Evolutionary conservation across 306 rosid genomes (phyloP).

Genomic region (Vachellia pachyceras): DNA sequence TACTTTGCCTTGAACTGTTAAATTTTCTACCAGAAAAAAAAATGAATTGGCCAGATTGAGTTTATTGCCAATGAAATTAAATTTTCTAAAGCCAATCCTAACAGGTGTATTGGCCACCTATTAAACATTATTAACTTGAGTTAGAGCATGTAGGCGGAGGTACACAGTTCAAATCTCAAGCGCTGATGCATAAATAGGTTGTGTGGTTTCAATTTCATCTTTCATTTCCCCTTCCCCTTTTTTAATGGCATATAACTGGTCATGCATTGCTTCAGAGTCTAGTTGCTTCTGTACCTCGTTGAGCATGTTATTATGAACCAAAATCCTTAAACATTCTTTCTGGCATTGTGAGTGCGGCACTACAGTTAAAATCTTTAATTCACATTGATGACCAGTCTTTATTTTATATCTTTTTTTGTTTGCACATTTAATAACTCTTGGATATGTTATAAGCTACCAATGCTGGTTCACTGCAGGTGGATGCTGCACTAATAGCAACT

Average conservation of each 20-base stretch:
- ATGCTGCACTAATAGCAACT: conserved; percentile 96
- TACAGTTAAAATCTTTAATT: conserved; percentile 11
- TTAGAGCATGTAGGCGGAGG: conserved; percentile 15
- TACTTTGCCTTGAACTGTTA: conserved; percentile 1
- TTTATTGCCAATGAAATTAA: conserved; percentile 7
- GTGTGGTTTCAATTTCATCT: background rate
- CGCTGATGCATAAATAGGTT: conserved; percentile 8
- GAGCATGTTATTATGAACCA: conserved; percentile 18
- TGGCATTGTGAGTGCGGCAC: background rate
- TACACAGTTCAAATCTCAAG: background rate
- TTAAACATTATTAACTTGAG: conserved; percentile 7
- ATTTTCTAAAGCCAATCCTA: background rate
- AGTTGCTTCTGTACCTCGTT: background rate
- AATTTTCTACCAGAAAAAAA: background rate
- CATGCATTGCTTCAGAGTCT: conserved; percentile 20
- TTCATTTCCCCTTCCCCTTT: conserved; percentile 10
- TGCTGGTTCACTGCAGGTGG: conserved; percentile 70
- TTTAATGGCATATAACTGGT: conserved; percentile 5
- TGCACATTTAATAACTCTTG: conserved; percentile 24
- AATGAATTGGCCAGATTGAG: background rate
- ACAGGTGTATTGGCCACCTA: background rate
- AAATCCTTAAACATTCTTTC: conserved; percentile 11
- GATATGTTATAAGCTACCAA: conserved; percentile 29
- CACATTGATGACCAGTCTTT: background rate
- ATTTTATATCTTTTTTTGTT: background rate